Conservation (phyloP, 805 yeast genomes). For the Saccharomycopsis babjevae region DNA sequence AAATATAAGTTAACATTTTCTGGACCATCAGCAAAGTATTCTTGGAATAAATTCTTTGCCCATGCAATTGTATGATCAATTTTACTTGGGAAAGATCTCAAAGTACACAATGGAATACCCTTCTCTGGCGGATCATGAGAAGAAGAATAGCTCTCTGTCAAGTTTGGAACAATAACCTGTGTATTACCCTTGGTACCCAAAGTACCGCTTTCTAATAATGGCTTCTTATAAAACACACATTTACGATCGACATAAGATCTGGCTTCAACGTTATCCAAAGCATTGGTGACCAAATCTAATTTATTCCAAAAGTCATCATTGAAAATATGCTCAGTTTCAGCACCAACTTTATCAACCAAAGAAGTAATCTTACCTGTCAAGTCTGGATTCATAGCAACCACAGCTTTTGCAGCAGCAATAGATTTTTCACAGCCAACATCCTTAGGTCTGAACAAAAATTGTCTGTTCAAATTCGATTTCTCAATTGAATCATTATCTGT, state of each 20-base stretch:
- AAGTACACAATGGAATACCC: conserved; percentile 92
- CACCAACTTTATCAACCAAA: conserved; percentile 79
- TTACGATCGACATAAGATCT: conserved; percentile 96
- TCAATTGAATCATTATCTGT: conserved; percentile 96
- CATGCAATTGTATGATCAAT: conserved; percentile 99
- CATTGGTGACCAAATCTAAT: conserved; percentile 88
- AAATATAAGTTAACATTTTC: conserved; percentile 87
- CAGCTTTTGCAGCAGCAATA: conserved; percentile 84
- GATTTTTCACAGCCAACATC: conserved; percentile 92
- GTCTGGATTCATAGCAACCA: conserved; percentile 74
- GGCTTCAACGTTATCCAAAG: conserved; percentile 95
- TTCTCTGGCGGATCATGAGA: conserved; percentile 98
- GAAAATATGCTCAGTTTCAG: conserved; percentile 83
- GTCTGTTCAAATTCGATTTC: conserved; percentile 92
- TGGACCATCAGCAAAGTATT: conserved; percentile 81
- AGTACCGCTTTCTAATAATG: conserved; percentile 92
- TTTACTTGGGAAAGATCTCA: conserved; percentile 95
- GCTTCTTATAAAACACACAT: conserved; percentile 85
- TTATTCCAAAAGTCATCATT: conserved; percentile 76
- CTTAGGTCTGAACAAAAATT: conserved; percentile 85
- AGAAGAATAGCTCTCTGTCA: conserved; percentile 93
- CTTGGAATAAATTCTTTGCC: conserved; percentile 94
- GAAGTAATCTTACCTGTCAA: conserved; percentile 67
- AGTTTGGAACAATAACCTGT: conserved; percentile 86
- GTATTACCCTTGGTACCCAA: conserved; percentile 98